Percentiles rank a stretch among this genome's conserved stretches.
Conservation (phyloP, 2,329 filamentous ascomycete genomes). For the Penicillium brevicompactum region DNA sequence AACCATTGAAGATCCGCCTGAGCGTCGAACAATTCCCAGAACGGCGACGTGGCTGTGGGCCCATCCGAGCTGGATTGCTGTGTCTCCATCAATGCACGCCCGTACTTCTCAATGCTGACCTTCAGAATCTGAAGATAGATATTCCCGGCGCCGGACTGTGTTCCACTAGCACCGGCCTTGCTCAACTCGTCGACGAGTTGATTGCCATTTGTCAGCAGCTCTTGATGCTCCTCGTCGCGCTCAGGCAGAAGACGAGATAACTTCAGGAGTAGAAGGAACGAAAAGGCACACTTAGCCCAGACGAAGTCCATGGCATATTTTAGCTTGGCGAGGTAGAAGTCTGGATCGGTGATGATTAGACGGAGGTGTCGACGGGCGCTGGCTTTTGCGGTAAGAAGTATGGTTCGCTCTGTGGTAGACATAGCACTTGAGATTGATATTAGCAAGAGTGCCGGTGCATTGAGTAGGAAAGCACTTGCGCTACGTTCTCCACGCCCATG, state of each 20-base stretch:
- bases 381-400: conserved; percentile 54
- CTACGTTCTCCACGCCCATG: conserved; percentile 54
- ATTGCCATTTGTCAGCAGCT: conserved; percentile 48
- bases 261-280: conserved; percentile 58
- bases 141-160: conserved; percentile 45
- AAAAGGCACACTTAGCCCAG: conserved; percentile 61
- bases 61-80: conserved; percentile 18
- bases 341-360: conserved; percentile 50
- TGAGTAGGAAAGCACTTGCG: conserved; percentile 25
- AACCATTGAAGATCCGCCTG: conserved; percentile 56
- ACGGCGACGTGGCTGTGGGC: conserved; percentile 25
- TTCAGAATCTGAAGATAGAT: conserved; percentile 55
- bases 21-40: conserved; percentile 39
- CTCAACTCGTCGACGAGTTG: conserved; percentile 47
- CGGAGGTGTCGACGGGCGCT: conserved; percentile 55
- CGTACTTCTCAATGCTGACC: conserved; percentile 54
- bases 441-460: not conserved
- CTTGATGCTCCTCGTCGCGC: conserved; percentile 38
- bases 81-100: conserved; percentile 46
- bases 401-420: conserved; percentile 50
- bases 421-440: conserved; percentile 40
- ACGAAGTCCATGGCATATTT: conserved; percentile 61
- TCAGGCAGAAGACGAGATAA: conserved; percentile 54
- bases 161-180: conserved; percentile 32
- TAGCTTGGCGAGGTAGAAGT: conserved; percentile 54